Conservation (phyloP, 805 yeast species). For the Barnettozyma sp. region DNA sequence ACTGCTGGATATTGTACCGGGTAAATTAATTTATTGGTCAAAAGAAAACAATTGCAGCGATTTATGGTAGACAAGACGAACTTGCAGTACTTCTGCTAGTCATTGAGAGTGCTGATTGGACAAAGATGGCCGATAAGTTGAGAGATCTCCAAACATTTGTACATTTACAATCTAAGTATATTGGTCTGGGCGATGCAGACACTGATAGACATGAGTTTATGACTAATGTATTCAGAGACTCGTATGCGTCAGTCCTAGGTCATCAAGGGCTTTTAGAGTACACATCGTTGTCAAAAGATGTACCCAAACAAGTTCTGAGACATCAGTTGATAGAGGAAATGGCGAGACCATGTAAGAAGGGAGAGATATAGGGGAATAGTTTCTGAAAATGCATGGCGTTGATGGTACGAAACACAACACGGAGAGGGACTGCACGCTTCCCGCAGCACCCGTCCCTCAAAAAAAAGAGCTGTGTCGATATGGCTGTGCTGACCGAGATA, state of each 20-base stretch:
- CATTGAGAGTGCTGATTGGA: too few species aligned
- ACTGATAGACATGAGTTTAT: slow-evolving; percentile 68
- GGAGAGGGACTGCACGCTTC: too few species aligned
- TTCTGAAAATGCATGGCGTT: not conserved
- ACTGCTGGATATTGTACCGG: not conserved
- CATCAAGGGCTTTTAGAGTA: slow-evolving; percentile 51
- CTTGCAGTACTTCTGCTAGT: too few species aligned
- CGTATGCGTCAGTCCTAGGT: slow-evolving; percentile 53
- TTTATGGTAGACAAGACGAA: too few species aligned
- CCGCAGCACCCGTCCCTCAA: too few species aligned
- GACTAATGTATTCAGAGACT: slow-evolving; percentile 58
- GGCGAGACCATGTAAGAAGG: slow-evolving; percentile 28
- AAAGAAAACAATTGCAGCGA: too few species aligned
- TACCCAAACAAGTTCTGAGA: slow-evolving; percentile 31
- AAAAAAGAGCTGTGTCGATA: not conserved
- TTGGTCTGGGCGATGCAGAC: slow-evolving; percentile 71
- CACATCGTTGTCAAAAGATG: slow-evolving; percentile 44
- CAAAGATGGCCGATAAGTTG: slow-evolving; percentile 63
- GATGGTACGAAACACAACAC: too few species aligned
- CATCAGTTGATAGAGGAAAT: slow-evolving; percentile 34
- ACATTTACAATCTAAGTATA: slow-evolving; percentile 50
- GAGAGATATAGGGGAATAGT: not conserved
- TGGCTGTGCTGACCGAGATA: too few species aligned
- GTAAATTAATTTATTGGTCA: not conserved
- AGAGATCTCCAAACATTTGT: slow-evolving; percentile 53